Evolutionary conservation across 2,329 filamentous ascomycete genomes (phyloP), one percentile per base, ranked within the genome.

Genomic region (Rutstroemia sp.): DNA sequence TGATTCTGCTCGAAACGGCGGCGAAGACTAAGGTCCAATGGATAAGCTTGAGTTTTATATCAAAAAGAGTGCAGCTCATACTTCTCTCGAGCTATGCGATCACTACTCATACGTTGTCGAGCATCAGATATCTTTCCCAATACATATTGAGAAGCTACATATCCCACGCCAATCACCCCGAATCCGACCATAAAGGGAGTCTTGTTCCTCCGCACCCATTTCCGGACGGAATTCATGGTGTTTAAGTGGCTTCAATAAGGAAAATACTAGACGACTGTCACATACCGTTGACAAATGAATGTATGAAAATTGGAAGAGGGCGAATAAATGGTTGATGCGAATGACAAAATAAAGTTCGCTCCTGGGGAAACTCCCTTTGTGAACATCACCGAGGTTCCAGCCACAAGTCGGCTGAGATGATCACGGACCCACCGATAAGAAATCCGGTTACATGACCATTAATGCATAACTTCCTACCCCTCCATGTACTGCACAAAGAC

Each of bases 1-100:
- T 99, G 94, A 72, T 99, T 99, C 74, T 99, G 94, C 72, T 97
- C 90, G 74, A 99, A 99, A 69, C 94, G 88, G 58, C 94, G 88
- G 52, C 92, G 91, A 60, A 99, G 82, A 73, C 92, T 97, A 37
- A 45, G 16, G 23, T 30, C 44, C 41, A 34, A 39, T 44, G 39
- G 46, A 57, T 48, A 25, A 58, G 67, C 53, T 52, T 58, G 27
- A n/a, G 18, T 27, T 44, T 21, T 4, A 44, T 41, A 49, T 45
- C 39, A 30, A 18, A 30, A 38, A 39, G 49, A 46, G 37, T n/a
- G 34, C 23, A 19, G 41, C 25, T 67, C 82, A 66, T 75, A 96
- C 92, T 99, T 99, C 75, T 99, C 94, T 71, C 92, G 92, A 52
- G 92, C 89, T 70, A 96, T 95, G 67, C 91, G 86, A 69, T 97